These are phyloP conservation scores for Didymella segeticola DNA, from an alignment of 2,329 filamentous ascomycete genomes.

Conservation along the genomic window DNA sequence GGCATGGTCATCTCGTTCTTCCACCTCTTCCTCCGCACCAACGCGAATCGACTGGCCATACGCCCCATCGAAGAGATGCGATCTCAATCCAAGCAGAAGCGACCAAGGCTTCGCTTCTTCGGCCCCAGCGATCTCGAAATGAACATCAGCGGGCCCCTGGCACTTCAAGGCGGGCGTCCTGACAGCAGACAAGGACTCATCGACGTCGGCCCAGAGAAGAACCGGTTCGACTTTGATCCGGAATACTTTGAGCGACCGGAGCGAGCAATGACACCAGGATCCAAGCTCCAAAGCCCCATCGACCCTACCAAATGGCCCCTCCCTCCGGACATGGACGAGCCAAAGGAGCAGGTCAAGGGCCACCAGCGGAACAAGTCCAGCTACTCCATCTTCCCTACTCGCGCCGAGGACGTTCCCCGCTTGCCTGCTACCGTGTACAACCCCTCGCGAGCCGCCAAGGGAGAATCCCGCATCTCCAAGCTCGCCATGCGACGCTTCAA, in stretches of 20 bases:
- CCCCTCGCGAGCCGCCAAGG: conserved; percentile 28
- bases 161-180: conserved; percentile 42
- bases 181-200: conserved; percentile 47
- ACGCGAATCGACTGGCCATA: conserved; percentile 64
- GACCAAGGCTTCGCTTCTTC: conserved; percentile 58
- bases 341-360: conserved; percentile 23
- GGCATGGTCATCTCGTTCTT: conserved; percentile 70
- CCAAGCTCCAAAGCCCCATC: conserved; percentile 35
- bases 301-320: conserved; percentile 48
- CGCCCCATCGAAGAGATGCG: conserved; percentile 56
- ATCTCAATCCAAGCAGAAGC: conserved; percentile 49
- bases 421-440: conserved; percentile 50
- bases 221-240: conserved; percentile 42
- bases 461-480: conserved; percentile 33
- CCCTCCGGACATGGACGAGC: conserved; percentile 38
- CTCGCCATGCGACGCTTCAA: conserved; percentile 43
- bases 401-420: conserved; percentile 48
- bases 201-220: conserved; percentile 48
- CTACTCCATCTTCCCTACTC: conserved; percentile 50
- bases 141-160: conserved; percentile 50
- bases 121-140: conserved; percentile 52
- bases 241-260: conserved; percentile 44
- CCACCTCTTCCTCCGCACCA: conserved; percentile 71
- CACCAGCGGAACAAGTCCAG: conserved; percentile 40
- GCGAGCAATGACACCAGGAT: conserved; percentile 40